Evolutionary conservation across 2,329 filamentous ascomycete genomes (phyloP).

Genomic region (Ceratocystis alfenasii): DNA sequence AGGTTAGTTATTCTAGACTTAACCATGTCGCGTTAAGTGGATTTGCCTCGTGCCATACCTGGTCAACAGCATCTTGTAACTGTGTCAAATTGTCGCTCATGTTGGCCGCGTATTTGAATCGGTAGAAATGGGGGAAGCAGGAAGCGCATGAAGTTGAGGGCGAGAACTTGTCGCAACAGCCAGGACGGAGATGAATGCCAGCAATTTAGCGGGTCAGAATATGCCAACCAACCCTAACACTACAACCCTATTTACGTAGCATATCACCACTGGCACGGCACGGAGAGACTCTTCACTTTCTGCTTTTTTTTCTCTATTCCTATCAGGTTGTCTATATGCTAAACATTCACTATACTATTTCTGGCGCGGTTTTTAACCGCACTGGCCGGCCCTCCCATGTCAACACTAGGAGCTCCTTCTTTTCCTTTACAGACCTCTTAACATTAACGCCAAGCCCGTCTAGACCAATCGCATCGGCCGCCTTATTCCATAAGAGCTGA

Average conservation of each 20-base stretch:
- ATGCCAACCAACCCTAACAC: no score
- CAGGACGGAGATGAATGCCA: no score
- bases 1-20: no score
- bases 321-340: no score
- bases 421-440: constrained; percentile 31
- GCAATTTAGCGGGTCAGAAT: no score
- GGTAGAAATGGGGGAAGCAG: not conserved
- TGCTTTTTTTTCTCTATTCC: no score
- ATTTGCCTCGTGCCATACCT: constrained; percentile 39
- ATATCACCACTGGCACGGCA: no score
- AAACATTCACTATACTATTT: not conserved
- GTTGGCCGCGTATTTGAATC: constrained; percentile 19
- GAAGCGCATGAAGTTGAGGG: not conserved
- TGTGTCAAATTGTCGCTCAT: constrained; percentile 73
- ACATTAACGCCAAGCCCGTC: constrained; percentile 45
- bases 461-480: constrained; percentile 50
- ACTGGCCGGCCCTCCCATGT: constrained; percentile 36
- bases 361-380: not conserved
- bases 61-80: constrained; percentile 72
- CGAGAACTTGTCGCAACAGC: constrained; percentile 9
- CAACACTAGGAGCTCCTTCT: constrained; percentile 37
- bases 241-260: no score
- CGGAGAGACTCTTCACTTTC: no score
- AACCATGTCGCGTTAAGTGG: no score
- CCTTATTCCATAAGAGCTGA: constrained; percentile 63